Evolutionary conservation across 768 basidiomycete species (phyloP).

Genomic region (Dioszegia crocea): DNA sequence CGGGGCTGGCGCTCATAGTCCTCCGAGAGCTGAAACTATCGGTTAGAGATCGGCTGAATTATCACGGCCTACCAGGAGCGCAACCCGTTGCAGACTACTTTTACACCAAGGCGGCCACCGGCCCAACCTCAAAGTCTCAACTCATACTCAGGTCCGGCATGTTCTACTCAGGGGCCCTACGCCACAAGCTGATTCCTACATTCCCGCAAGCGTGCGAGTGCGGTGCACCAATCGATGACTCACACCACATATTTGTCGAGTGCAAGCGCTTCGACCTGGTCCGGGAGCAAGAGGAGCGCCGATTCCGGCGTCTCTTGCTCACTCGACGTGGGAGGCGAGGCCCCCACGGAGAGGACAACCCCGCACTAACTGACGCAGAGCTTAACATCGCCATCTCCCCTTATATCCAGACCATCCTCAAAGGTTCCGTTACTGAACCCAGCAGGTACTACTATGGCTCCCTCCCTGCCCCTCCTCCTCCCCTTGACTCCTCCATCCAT

Average conservation of each 20-base stretch:
- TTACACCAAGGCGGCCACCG: neutral
- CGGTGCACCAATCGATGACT: neutral
- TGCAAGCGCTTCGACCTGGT: conserved; percentile 3
- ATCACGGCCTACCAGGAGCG: neutral
- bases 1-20: neutral
- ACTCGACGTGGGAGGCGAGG: neutral
- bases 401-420: neutral
- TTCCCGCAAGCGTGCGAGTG: neutral
- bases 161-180: neutral
- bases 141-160: neutral
- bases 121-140: neutral
- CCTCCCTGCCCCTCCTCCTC: neutral
- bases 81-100: neutral
- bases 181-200: neutral
- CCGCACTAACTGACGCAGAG: neutral
- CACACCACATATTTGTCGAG: conserved; percentile 11
- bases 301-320: neutral
- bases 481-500: neutral
- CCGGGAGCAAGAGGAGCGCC: neutral
- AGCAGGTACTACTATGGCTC: neutral
- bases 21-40: neutral
- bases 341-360: neutral
- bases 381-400: neutral
- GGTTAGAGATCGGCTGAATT: neutral
- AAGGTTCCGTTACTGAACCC: neutral